Base-by-base conservation (phyloP, 768 basidiomycete species). In the Trametes sanguinea region DNA sequence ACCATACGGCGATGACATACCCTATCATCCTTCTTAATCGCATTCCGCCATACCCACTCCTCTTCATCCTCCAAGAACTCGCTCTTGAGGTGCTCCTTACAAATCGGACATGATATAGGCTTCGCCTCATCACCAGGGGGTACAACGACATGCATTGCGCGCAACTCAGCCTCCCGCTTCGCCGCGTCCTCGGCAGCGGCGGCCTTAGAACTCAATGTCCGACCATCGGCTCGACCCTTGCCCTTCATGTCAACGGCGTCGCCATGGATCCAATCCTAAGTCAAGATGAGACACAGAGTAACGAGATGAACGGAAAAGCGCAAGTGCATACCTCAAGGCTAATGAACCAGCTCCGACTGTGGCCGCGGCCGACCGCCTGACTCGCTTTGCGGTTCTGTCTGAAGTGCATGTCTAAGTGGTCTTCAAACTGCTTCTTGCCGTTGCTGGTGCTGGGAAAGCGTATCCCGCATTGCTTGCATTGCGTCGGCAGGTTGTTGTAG, bases 41-140 rank as follows among this genome's bases (percentile, higher is more conserved):
- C 94, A 71, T 99, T 96, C 72, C 83, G 85, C 94, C 94, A 99
- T 11, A 97, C 90, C 95, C 95, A 98, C 63, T 97, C 96, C 77
- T 98, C 96, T 63, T 95, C 94, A 51, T 97, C 95, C 72, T 98
- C 94, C 59, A 88, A 75, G 73, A 92, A 98, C 78, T 97, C 96
- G 66, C 88, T 85, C 79, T 93, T 92, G 74, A 98, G 81, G 58
- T 74, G 75, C 75, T 99, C 96, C 80, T 96, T 97, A 85, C 97
- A 99, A 67, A 99, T 92, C 29, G 95, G 94, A 80, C 96, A 99
- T 64, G 89, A 85, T 68, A 93, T 76, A 29, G 83, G 78, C 70
- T 88, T 89, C 57, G 92, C 90, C 72, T 94, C 94, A 76, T 91
- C 89, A 65, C 90, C 91, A 42, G 88, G 82, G n/a, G 95, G 95